phyloP scores from a whole-genome alignment of 257 asterid species.

The Datura wrightii region DNA sequence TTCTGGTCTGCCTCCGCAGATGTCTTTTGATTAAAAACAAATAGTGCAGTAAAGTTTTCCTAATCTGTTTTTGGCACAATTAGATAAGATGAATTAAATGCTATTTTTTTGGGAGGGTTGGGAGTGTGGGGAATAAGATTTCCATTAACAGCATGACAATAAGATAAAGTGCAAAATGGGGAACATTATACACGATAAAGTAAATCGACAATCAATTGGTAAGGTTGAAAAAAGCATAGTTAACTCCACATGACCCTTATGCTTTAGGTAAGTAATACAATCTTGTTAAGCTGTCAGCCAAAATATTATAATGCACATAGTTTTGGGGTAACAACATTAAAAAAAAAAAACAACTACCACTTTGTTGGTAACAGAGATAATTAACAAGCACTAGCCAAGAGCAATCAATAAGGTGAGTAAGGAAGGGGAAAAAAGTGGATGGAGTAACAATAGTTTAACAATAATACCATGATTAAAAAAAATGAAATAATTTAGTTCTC shows the following conservation, averaged over 20 bases:
- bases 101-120: too few species aligned
- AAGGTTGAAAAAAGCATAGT: neutral
- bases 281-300: constrained; percentile 13
- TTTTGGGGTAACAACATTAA: neutral
- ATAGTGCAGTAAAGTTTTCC: too few species aligned
- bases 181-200: neutral
- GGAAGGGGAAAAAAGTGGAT: neutral
- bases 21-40: too few species aligned
- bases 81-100: too few species aligned
- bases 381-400: constrained; percentile 5
- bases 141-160: too few species aligned
- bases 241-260: neutral
- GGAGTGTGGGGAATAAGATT: too few species aligned
- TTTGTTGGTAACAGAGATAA: neutral
- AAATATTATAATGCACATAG: constrained; percentile 7
- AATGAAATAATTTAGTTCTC: constrained; percentile 18
- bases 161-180: neutral
- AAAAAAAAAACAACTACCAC: neutral
- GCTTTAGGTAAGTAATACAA: neutral
- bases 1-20: too few species aligned
- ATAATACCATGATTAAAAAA: constrained; percentile 7
- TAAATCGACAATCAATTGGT: neutral
- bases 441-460: constrained; percentile 26
- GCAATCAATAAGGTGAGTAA: constrained; percentile 15
- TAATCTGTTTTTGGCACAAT: too few species aligned